These are phyloP conservation scores for Ochetophila trinervis DNA, from an alignment of 306 rosid species.

Conservation along the genomic window DNA sequence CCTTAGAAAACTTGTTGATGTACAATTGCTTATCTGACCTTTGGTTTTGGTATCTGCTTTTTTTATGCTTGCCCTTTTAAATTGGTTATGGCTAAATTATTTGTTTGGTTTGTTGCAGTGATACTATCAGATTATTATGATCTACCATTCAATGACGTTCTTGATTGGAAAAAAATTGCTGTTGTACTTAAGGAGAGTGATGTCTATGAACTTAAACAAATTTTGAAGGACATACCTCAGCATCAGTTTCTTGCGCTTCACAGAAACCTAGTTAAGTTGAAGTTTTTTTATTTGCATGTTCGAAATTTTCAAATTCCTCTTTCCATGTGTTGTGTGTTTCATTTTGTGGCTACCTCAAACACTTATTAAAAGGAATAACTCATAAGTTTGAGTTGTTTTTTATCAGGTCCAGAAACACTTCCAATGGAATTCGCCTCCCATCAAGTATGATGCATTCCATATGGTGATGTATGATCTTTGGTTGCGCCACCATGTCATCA, in stretches of 20 bases:
- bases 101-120: conserved; percentile 55
- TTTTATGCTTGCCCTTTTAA: neutral
- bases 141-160: conserved; percentile 92
- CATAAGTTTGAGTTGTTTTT: neutral
- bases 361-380: neutral
- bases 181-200: conserved; percentile 76
- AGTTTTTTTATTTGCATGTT: conserved; percentile 4
- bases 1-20: neutral
- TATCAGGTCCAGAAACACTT: conserved; percentile 89
- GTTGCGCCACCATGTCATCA: conserved; percentile 82
- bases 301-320: neutral
- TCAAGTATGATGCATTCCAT: conserved; percentile 77
- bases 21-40: neutral
- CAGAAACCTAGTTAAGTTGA: conserved; percentile 73
- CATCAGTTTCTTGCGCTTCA: conserved; percentile 67
- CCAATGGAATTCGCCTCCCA: conserved; percentile 91
- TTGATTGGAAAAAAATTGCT: conserved; percentile 82
- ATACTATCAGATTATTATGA: conserved; percentile 89
- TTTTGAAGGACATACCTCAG: conserved; percentile 65
- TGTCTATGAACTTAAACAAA: conserved; percentile 83
- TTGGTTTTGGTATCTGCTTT: conserved; percentile 19
- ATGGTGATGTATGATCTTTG: conserved; percentile 98
- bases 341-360: too few species aligned
- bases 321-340: neutral
- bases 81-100: conserved; percentile 25